Conservation (phyloP, 23 red algal genomes). For the Chondrus crispus region DNA sequence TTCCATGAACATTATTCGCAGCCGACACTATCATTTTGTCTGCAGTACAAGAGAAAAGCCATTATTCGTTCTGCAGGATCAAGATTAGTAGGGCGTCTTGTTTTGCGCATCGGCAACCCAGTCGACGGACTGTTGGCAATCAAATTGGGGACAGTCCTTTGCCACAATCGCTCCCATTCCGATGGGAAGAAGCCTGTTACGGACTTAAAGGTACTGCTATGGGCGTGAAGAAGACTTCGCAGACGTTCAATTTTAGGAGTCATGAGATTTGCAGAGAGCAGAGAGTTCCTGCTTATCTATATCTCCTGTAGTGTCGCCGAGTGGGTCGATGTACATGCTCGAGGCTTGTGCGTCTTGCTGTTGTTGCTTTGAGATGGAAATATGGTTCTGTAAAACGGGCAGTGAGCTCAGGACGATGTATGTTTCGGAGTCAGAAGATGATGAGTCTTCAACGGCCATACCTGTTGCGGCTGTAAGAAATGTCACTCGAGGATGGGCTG, state of each 20-base stretch:
- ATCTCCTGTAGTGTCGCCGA: no score
- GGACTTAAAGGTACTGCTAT: not conserved
- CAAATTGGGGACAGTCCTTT: not conserved
- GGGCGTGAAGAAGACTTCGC: not conserved
- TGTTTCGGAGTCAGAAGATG: no score
- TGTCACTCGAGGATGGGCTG: no score
- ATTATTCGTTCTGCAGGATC: not conserved
- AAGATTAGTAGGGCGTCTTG: not conserved
- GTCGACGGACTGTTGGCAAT: not conserved
- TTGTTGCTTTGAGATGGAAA: no score
- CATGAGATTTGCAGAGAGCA: not conserved
- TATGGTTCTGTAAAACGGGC: no score
- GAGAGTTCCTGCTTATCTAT: not conserved
- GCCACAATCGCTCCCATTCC: not conserved
- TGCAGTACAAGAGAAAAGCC: not conserved
- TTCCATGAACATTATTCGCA: not conserved
- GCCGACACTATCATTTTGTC: not conserved
- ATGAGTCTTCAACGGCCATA: no score
- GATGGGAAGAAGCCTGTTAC: not conserved
- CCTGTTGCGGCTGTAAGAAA: no score
- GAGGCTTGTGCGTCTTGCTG: no score
- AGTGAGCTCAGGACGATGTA: no score
- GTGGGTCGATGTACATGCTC: no score
- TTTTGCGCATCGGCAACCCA: not conserved
- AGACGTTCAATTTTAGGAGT: not conserved